Conservation (phyloP, 345 rosid genomes). For the Geranium rotundifolium region DNA sequence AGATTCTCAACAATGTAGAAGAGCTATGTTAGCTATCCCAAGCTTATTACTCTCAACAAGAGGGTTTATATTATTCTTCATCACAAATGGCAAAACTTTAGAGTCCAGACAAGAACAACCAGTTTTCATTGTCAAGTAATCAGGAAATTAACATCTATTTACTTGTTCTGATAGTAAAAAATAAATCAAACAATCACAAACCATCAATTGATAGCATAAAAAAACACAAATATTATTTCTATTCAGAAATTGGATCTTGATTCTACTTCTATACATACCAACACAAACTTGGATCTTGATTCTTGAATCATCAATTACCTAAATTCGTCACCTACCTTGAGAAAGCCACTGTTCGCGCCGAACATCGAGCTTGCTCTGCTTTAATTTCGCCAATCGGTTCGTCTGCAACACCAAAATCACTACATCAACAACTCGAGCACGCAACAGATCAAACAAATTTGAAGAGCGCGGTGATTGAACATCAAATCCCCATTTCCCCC, state of each 20-base stretch:
- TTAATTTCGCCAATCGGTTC: constrained; percentile 83
- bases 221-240: neutral
- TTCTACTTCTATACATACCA: too few species aligned
- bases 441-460: neutral
- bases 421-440: neutral
- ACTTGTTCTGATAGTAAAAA: too few species aligned
- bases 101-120: neutral
- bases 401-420: constrained; percentile 21
- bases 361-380: constrained; percentile 83
- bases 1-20: too few species aligned
- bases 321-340: constrained; percentile 39
- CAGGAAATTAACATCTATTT: too few species aligned
- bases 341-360: constrained; percentile 99
- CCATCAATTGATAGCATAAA: too few species aligned
- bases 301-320: too few species aligned
- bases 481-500: too few species aligned
- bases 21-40: neutral
- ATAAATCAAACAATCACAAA: too few species aligned
- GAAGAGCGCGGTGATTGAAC: too few species aligned
- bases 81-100: neutral
- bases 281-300: too few species aligned
- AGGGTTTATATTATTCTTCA: neutral
- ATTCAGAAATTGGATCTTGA: too few species aligned
- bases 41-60: neutral
- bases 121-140: too few species aligned